Base-by-base conservation (phyloP, 78 protist species). In the Cyanophora paradoxa region DNA sequence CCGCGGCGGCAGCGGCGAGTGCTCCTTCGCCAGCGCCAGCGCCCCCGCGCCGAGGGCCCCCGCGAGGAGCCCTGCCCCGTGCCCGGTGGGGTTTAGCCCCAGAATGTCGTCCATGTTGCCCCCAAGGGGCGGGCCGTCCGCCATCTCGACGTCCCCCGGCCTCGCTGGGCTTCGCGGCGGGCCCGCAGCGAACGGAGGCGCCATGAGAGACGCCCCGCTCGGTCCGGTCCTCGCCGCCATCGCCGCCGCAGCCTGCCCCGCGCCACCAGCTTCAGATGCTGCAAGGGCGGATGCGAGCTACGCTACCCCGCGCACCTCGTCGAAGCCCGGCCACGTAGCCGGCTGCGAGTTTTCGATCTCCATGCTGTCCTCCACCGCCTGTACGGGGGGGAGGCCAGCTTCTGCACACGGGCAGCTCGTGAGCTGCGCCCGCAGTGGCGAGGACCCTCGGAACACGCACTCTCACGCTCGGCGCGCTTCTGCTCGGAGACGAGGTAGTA, bases 401-500 rank as follows among this genome's bases (percentile, higher is more conserved):
- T 13, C 20, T 3, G 17, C 3, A 34, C 6, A 13, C 36, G 20
- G 31, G 31, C 33, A n/a, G n/a, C n/a, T n/a, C n/a, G n/a, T n/a
- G n/a, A 13, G 61, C 34, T 30, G 11, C 64, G 31, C 14, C 22
- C 10, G 17, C n/a, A 54, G 59, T 10, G 10, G 1, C 28, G 22
- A 22, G 72, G 26, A 2, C 54, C 59, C 39, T 10, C 7, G 28
- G 59, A 24, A 63, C 48, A 36, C 20, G 58, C 13, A 14, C 56
- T 69, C 34, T 41, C 20, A 20, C 30, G 54, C 61, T 33, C 20
- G 11, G 30, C 56, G 48, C 72, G n/a, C 75, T 79, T 79, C 30
- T 76, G 50, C 36, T 79, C 83, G 24, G 41, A 30, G 56, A 79
- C 28, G 46, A 79, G 63, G 50, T 54, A 36, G n/a, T 79, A 79